Evolutionary conservation across 2,329 filamentous ascomycete species (phyloP).

Genomic region (Emericellopsis cladophorae): DNA sequence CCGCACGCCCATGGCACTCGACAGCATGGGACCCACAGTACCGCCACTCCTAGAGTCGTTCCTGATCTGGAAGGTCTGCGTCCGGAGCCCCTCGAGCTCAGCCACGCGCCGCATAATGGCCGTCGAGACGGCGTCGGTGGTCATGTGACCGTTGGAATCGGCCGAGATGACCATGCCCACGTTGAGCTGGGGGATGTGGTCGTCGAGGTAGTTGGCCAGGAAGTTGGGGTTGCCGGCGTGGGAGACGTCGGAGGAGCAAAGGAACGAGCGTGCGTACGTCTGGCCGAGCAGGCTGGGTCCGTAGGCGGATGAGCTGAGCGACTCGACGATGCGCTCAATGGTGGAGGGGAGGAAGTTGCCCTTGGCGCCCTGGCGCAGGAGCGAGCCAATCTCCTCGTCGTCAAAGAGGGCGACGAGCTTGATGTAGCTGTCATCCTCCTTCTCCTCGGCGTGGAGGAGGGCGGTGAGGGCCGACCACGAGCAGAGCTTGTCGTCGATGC

Average conservation of each 20-base stretch:
- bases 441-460: slow-evolving; percentile 54
- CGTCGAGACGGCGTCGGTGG: slow-evolving; percentile 77
- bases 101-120: slow-evolving; percentile 70
- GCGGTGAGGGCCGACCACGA: slow-evolving; percentile 83
- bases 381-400: slow-evolving; percentile 89
- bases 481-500: slow-evolving; percentile 96
- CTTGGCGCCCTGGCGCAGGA: slow-evolving; percentile 78
- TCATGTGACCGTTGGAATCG: slow-evolving; percentile 92
- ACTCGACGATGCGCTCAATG: slow-evolving; percentile 71
- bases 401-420: slow-evolving; percentile 93
- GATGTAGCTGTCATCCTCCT: slow-evolving; percentile 52
- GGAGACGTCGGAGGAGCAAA: slow-evolving; percentile 84
- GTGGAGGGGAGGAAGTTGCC: slow-evolving; percentile 78
- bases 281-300: slow-evolving; percentile 57
- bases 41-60: slow-evolving; percentile 85
- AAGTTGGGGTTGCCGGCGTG: slow-evolving; percentile 97
- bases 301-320: slow-evolving; percentile 37
- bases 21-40: slow-evolving; percentile 89
- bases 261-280: slow-evolving; percentile 84
- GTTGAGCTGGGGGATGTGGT: slow-evolving; percentile 81
- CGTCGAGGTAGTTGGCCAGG: slow-evolving; percentile 65
- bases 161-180: slow-evolving; percentile 69
- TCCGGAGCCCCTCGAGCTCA: slow-evolving; percentile 53
- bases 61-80: slow-evolving; percentile 89
- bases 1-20: slow-evolving; percentile 65